A percentile compares a stretch with the other conserved stretches of the same genome.
Evolutionary conservation across 2,329 filamentous ascomycete species (phyloP).

Genomic region (Remersonia thermophila): DNA sequence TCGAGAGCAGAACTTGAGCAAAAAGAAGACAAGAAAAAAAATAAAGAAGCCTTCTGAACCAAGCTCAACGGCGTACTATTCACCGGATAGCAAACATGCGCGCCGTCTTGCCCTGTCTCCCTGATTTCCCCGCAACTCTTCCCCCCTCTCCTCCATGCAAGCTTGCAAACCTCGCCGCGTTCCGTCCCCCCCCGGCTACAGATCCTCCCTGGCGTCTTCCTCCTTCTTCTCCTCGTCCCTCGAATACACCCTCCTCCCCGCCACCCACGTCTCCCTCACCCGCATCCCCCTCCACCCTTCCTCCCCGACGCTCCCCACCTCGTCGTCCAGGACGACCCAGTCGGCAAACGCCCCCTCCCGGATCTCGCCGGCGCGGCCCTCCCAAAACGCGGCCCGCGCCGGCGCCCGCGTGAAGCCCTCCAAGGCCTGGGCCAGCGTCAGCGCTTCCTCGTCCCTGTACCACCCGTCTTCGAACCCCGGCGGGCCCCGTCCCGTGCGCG

Average conservation of each 20-base stretch:
- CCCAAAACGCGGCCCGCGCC: conserved; percentile 47
- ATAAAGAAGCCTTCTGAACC: too few relatives aligned
- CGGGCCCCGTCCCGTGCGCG: conserved; percentile 40
- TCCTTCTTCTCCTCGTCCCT: conserved; percentile 12
- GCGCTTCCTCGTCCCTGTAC: conserved; percentile 47
- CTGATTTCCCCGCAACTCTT: too few relatives aligned
- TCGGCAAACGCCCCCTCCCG: conserved; percentile 50
- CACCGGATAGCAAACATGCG: too few relatives aligned
- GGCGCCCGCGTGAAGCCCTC: conserved; percentile 49
- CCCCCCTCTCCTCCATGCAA: too few relatives aligned
- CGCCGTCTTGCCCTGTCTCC: too few relatives aligned
- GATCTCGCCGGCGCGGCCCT: conserved; percentile 47
- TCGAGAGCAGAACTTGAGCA: too few relatives aligned
- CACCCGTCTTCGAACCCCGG: conserved; percentile 42
- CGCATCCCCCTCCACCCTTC: conserved; percentile 41
- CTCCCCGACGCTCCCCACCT: conserved; percentile 36
- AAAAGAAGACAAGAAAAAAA: too few relatives aligned
- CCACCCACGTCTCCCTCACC: conserved; percentile 59
- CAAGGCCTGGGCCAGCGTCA: conserved; percentile 47
- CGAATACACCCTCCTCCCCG: conserved; percentile 39
- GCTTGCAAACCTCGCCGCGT: too few relatives aligned
- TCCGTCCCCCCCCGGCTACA: conserved; percentile 1
- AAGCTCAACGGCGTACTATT: too few relatives aligned
- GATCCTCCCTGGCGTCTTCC: conserved; percentile 3
- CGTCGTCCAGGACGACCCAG: conserved; percentile 55